Conservation (phyloP, 495 filamentous ascomycete species). For the Sordaria brevicollis region DNA sequence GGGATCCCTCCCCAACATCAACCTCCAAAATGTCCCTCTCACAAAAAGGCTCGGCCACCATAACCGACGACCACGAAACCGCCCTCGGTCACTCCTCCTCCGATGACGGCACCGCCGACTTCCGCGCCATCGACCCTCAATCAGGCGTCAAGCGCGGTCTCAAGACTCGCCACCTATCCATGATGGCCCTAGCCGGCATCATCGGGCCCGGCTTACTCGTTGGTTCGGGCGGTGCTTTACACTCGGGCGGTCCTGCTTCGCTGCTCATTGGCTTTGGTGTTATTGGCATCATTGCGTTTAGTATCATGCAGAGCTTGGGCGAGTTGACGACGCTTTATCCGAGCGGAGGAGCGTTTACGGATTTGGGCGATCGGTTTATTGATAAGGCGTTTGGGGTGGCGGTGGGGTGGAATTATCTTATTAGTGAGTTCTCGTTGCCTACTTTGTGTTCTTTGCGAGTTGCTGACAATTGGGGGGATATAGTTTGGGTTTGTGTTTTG, state of each 20-base stretch:
- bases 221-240: slow-evolving; percentile 51
- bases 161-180: slow-evolving; percentile 59
- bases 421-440: slow-evolving; percentile 18
- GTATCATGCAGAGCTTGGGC: slow-evolving; percentile 53
- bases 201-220: slow-evolving; percentile 45
- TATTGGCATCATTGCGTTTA: slow-evolving; percentile 57
- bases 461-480: not conserved
- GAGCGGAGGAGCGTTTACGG: slow-evolving; percentile 46
- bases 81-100: not conserved
- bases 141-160: slow-evolving; percentile 44
- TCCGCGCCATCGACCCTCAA: slow-evolving; percentile 33
- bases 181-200: slow-evolving; percentile 58
- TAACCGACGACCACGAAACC: not conserved
- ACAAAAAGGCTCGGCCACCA: not conserved
- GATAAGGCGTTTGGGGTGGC: slow-evolving; percentile 73
- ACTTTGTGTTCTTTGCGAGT: not conserved
- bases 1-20: not conserved
- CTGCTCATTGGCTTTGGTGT: slow-evolving; percentile 55
- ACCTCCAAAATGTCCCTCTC: not conserved
- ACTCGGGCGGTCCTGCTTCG: slow-evolving; percentile 51
- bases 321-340: slow-evolving; percentile 64
- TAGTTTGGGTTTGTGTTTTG: slow-evolving; percentile 47
- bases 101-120: slow-evolving; percentile 21
- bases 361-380: slow-evolving; percentile 61
- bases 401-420: slow-evolving; percentile 73